Base-by-base conservation (phyloP, 140 eudicot species). In the Bidens hawaiensis region DNA sequence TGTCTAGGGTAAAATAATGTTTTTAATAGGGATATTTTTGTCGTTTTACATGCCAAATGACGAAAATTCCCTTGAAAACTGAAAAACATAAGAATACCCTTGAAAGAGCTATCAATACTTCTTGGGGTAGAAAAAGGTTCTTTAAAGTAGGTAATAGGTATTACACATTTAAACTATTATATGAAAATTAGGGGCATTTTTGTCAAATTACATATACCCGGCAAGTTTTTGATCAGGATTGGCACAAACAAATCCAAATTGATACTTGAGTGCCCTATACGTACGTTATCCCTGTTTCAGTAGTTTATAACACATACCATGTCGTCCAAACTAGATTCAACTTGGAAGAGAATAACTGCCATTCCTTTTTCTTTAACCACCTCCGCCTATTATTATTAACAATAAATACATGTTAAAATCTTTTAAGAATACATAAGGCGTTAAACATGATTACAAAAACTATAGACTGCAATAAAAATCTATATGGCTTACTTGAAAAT, bases 331-430 rank as follows among this genome's bases (percentile, higher is more conserved):
- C 75, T 82, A 42, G 91, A 80, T 84, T 91, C 98, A 31, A 91
- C 76, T 6, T 83, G 96, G 69, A 91, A 87, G 57, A 91, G 74
- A 82, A 91, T 82, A 55, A 91, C 90, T 6, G 83, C 85, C 81
- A 87, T 84, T 62, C 96, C 94, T 52, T 69, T 79, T 36, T 76
- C 76, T 55, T 75, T 80, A 47, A 79, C 88, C 0, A 71, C 67
- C 70, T 91, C 98, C 57, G 98, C 90, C 98, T 38, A 38, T 38
- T 15, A 31, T 31, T 31, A 31, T 5, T 10, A 31, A 31, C 1
- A 31, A 31, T n/a, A n/a, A n/a, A 38, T 8, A 38, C 45, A 38
- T 38, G 45, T 38, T 38, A 38, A 34, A 38, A n/a, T 48, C 4
- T n/a, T 8, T 2, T 1, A 19, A 21, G 3, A 38, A 11, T 38